A percentile compares a stretch with the other conserved stretches of the same genome.
Evolutionary conservation across 1,284 basidiomycete genomes (phyloP).

Genomic region (Pseudozyma pruni): DNA sequence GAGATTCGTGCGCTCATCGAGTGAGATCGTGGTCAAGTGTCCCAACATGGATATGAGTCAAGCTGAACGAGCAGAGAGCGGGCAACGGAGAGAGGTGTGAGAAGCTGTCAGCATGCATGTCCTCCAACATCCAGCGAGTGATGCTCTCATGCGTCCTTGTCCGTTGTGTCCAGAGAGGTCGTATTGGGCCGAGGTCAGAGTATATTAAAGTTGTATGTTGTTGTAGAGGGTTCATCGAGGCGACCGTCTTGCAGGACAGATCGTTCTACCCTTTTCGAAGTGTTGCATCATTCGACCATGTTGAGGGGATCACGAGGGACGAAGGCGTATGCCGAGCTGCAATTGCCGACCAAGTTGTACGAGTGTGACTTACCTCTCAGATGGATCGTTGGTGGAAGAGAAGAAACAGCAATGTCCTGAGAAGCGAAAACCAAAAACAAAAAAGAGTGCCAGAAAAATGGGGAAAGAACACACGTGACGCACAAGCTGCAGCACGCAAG

Average conservation of each 20-base stretch:
- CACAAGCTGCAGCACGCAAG: neutral
- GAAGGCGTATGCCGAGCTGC: too few relatives aligned
- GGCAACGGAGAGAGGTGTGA: neutral
- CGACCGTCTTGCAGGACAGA: slow-evolving; percentile 43
- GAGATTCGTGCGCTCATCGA: too few relatives aligned
- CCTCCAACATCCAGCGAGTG: neutral
- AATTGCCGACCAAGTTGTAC: too few relatives aligned
- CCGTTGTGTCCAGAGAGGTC: neutral
- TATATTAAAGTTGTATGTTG: slow-evolving; percentile 57
- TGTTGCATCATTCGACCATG: slow-evolving; percentile 29
- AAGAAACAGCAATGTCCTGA: neutral
- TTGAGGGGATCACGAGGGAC: too few relatives aligned
- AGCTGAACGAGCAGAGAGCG: neutral
- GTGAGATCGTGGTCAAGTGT: too few relatives aligned
- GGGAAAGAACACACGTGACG: slow-evolving; percentile 17
- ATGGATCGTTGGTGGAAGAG: slow-evolving; percentile 24
- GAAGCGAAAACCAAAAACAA: neutral
- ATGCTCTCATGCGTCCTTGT: neutral
- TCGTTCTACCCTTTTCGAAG: slow-evolving; percentile 35
- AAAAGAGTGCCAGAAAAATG: slow-evolving; percentile 9
- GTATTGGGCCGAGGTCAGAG: slow-evolving; percentile 29
- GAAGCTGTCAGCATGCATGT: slow-evolving; percentile 1
- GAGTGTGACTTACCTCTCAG: slow-evolving; percentile 18
- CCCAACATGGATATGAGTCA: too few relatives aligned
- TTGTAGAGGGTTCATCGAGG: slow-evolving; percentile 34